These are phyloP conservation scores for Ajuga chamaepitys DNA, from an alignment of 257 asterid genomes.

Conservation along the genomic window DNA sequence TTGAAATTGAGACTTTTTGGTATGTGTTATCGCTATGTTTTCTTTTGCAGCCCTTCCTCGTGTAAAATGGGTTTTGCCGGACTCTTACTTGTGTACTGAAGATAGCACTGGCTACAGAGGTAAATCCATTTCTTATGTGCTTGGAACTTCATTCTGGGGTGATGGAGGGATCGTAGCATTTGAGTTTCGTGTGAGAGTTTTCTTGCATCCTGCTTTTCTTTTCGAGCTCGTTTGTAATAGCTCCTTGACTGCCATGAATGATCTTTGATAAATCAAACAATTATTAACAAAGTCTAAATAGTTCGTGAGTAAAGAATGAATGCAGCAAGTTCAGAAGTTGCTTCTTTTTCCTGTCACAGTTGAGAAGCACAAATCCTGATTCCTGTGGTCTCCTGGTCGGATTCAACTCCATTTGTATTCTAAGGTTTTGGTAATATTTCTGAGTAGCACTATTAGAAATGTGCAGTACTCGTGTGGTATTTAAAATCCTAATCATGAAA, in stretches of 20 bases:
- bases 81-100: conserved; percentile 26
- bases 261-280: not conserved
- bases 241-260: not conserved
- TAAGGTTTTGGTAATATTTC: too few species aligned
- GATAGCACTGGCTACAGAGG: conserved; percentile 41
- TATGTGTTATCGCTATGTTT: not conserved
- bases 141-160: not conserved
- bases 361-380: too few species aligned
- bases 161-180: too few species aligned
- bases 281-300: not conserved
- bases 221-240: not conserved
- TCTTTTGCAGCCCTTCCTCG: conserved; percentile 25
- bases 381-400: too few species aligned
- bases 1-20: not conserved
- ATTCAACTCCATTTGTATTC: too few species aligned
- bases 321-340: not conserved
- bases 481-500: too few species aligned
- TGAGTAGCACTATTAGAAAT: too few species aligned
- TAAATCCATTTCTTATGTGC: too few species aligned
- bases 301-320: not conserved
- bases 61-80: conserved; percentile 41
- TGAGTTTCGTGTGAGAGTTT: not conserved
- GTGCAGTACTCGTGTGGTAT: too few species aligned
- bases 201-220: not conserved
- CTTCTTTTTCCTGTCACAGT: too few species aligned